phyloP scores from a whole-genome alignment of 176 grass and related monocot genomes.

The Avena insularis region DNA sequence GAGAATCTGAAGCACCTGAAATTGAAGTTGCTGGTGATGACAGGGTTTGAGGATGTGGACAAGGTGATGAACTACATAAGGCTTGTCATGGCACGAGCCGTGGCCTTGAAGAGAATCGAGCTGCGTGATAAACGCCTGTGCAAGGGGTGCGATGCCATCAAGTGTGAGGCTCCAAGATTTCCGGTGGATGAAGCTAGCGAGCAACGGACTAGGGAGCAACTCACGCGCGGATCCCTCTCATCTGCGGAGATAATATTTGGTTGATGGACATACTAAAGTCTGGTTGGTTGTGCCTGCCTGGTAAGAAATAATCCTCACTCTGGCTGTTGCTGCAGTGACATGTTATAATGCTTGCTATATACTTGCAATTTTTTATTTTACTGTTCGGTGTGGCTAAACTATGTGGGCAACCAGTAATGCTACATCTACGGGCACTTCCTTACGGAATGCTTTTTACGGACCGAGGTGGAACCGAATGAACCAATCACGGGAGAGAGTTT shows the following conservation, averaged over 20 bases:
- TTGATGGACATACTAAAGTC: not conserved
- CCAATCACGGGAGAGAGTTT: too few relatives aligned
- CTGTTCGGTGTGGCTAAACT: too few relatives aligned
- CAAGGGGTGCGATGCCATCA: not conserved
- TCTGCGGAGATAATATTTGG: not conserved
- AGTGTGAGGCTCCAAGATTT: not conserved
- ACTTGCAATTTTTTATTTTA: too few relatives aligned
- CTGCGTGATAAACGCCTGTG: not conserved
- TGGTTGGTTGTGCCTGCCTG: too few relatives aligned
- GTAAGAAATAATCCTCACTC: too few relatives aligned
- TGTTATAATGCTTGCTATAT: too few relatives aligned
- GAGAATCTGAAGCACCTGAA: not conserved
- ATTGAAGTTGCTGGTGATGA: not conserved
- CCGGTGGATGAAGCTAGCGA: not conserved
- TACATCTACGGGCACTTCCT: too few relatives aligned
- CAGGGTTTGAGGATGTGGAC: not conserved
- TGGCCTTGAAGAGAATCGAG: slow-evolving; percentile 20
- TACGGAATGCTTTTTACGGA: too few relatives aligned
- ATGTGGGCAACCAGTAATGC: too few relatives aligned
- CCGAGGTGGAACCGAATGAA: too few relatives aligned
- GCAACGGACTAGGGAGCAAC: not conserved
- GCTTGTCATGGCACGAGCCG: not conserved
- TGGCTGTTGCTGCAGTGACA: too few relatives aligned
- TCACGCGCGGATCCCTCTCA: not conserved
- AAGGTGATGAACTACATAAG: slow-evolving; percentile 24